Conservation (phyloP, 163 green algal genomes). For the Chlamydomonas reinhardtii region DNA sequence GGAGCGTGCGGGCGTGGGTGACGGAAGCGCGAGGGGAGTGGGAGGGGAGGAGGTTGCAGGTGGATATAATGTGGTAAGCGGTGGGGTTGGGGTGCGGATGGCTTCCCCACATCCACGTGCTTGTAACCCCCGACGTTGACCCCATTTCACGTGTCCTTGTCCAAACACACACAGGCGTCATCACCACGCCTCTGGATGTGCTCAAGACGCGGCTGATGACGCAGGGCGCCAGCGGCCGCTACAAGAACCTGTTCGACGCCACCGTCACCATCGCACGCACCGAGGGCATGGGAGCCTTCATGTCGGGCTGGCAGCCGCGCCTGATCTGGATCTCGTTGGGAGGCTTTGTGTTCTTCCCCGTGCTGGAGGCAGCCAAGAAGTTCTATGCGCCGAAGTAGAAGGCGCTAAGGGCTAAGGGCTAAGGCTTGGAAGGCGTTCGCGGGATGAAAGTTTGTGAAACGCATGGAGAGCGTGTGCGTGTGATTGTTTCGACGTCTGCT, state of each 20-base stretch:
- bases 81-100: too few relatives aligned
- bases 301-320: constrained; percentile 91
- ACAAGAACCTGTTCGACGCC: constrained; percentile 73
- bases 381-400: constrained; percentile 57
- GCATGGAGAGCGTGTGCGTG: too few relatives aligned
- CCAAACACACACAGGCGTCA: constrained; percentile 75
- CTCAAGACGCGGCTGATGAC: constrained; percentile 99
- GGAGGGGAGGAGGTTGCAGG: too few relatives aligned
- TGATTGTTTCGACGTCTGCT: too few relatives aligned
- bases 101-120: too few relatives aligned
- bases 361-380: constrained; percentile 90
- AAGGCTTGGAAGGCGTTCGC: too few relatives aligned
- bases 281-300: constrained; percentile 88
- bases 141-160: too few relatives aligned
- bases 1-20: not conserved
- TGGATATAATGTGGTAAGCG: too few relatives aligned
- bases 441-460: too few relatives aligned
- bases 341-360: constrained; percentile 96
- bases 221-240: constrained; percentile 77
- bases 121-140: not conserved
- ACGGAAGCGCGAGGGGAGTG: too few relatives aligned
- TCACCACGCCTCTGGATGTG: constrained; percentile 98
- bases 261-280: constrained; percentile 82
- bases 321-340: constrained; percentile 97
- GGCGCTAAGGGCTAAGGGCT: too few relatives aligned